phyloP scores from a whole-genome alignment of 495 filamentous ascomycete genomes.

The Penicillium daleae region DNA sequence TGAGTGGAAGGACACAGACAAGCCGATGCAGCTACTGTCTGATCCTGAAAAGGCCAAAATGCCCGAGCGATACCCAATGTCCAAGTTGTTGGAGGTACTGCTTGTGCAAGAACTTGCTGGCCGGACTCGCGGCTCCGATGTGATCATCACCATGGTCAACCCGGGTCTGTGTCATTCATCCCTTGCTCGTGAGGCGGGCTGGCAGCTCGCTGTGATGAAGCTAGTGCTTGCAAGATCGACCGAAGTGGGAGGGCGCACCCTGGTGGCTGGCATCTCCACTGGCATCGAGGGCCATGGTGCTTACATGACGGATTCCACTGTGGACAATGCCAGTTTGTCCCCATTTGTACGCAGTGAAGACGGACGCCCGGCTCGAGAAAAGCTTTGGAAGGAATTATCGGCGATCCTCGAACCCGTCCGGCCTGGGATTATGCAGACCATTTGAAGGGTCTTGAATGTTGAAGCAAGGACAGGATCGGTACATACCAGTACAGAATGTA shows the following conservation, averaged over 20 bases:
- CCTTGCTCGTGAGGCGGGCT: slow-evolving; percentile 39
- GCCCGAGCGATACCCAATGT: slow-evolving; percentile 46
- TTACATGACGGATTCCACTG: slow-evolving; percentile 45
- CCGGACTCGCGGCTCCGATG: slow-evolving; percentile 31
- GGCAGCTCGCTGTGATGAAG: slow-evolving; percentile 22
- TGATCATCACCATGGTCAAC: slow-evolving; percentile 57
- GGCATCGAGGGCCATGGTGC: slow-evolving; percentile 51
- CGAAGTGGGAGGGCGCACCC: slow-evolving; percentile 53
- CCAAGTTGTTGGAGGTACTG: slow-evolving; percentile 58
- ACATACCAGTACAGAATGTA: background rate
- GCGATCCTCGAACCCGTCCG: slow-evolving; percentile 51
- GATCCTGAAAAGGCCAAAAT: slow-evolving; percentile 34
- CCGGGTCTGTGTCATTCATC: slow-evolving; percentile 56
- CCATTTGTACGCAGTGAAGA: slow-evolving; percentile 44
- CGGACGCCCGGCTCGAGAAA: slow-evolving; percentile 46
- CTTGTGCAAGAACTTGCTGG: slow-evolving; percentile 50
- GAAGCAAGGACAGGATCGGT: background rate
- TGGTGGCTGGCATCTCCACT: slow-evolving; percentile 42
- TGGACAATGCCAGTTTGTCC: slow-evolving; percentile 30
- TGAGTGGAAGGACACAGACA: slow-evolving; percentile 34
- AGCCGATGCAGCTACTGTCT: slow-evolving; percentile 37
- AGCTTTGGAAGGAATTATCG: slow-evolving; percentile 57
- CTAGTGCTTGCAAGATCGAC: slow-evolving; percentile 42
- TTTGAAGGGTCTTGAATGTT: background rate
- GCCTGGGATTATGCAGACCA: slow-evolving; percentile 44